These are phyloP conservation scores for Miscanthus lutarioriparius DNA, from an alignment of 176 grass and related monocot genomes.

Conservation along the genomic window DNA sequence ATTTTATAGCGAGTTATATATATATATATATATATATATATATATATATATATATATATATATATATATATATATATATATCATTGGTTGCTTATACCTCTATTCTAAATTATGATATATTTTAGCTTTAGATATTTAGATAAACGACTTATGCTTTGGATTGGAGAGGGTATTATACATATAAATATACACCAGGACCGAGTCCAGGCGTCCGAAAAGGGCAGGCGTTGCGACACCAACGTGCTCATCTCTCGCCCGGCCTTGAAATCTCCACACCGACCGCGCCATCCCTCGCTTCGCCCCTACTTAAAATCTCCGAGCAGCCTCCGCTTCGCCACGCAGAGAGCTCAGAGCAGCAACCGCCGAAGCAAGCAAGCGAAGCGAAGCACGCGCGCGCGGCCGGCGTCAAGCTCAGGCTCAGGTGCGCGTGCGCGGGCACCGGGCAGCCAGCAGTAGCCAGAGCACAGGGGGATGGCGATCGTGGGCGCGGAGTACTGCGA, in stretches of 20 bases:
- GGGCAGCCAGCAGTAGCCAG: not conserved
- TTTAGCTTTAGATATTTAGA: no score
- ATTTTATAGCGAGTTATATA: no score
- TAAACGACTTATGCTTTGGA: no score
- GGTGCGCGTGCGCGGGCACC: not conserved
- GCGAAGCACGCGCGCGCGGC: not conserved
- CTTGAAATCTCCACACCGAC: slow-evolving; percentile 37
- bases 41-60: no score
- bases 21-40: no score
- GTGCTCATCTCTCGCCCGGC: not conserved
- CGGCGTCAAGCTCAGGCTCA: not conserved
- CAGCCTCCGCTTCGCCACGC: not conserved
- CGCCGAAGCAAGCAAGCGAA: not conserved
- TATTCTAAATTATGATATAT: no score
- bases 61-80: no score
- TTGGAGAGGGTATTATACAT: no score
- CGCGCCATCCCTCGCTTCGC: not conserved
- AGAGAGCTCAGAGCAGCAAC: not conserved
- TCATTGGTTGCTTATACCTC: no score
- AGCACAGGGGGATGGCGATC: slow-evolving; percentile 26
- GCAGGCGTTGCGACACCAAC: not conserved
- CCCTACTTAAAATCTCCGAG: slow-evolving; percentile 20
- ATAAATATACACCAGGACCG: not conserved
- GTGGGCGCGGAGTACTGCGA: slow-evolving; percentile 75
- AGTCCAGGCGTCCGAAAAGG: not conserved